Percentiles rank a stretch among this genome's conserved stretches.
phyloP scores from a whole-genome alignment of 768 basidiomycete genomes.

The Udeniomyces megalosporus region DNA sequence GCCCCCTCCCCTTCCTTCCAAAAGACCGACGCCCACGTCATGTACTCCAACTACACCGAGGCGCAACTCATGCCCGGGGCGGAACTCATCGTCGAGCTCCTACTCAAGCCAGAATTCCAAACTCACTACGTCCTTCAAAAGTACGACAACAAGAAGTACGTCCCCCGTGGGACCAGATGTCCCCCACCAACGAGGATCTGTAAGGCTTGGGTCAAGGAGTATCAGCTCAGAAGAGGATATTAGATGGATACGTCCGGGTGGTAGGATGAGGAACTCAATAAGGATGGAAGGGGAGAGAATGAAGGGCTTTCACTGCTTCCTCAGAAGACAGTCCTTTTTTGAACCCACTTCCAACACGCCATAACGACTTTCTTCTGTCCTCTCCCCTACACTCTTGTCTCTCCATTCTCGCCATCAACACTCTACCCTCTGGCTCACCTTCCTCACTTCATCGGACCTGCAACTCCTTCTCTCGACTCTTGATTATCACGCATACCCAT shows the following conservation, averaged over 20 bases:
- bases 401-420: background rate
- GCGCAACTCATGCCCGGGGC: slow-evolving; percentile 71
- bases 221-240: background rate
- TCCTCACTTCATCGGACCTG: background rate
- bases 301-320: too few relatives aligned
- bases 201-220: slow-evolving; percentile 8
- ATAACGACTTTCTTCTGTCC: background rate
- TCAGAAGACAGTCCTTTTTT: too few relatives aligned
- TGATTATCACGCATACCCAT: too few relatives aligned
- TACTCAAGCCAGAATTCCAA: slow-evolving; percentile 63
- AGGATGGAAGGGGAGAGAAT: too few relatives aligned
- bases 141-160: slow-evolving; percentile 75
- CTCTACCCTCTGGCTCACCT: background rate
- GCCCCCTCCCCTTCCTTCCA: too few relatives aligned
- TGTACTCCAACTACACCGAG: slow-evolving; percentile 80
- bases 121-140: slow-evolving; percentile 82
- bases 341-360: background rate
- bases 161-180: slow-evolving; percentile 2
- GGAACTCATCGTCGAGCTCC: slow-evolving; percentile 61
- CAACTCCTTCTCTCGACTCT: background rate
- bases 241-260: background rate
- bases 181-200: background rate
- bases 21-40: slow-evolving; percentile 86
- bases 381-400: background rate
- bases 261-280: too few relatives aligned